Evolutionary conservation across 2,329 filamentous ascomycete species (phyloP).

Genomic region (Xylariaceae sp.): DNA sequence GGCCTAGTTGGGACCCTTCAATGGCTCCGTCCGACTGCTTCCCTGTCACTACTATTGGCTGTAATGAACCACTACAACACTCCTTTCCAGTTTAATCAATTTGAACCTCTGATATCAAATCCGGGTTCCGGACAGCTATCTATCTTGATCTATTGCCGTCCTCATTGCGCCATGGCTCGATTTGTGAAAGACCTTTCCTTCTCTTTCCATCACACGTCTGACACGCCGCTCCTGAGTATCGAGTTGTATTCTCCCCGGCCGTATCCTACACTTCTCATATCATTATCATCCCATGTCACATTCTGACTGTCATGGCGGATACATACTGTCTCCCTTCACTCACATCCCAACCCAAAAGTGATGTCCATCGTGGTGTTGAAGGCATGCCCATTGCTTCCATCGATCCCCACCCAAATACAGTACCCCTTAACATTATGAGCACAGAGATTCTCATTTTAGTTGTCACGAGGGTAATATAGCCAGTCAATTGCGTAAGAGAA

Average conservation of each 20-base stretch:
- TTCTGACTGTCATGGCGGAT: too few species aligned
- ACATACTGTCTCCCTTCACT: too few species aligned
- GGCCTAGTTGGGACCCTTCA: conserved; percentile 24
- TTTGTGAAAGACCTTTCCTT: neutral
- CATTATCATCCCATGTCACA: too few species aligned
- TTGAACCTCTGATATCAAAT: too few species aligned
- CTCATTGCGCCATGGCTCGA: neutral
- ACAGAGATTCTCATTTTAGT: conserved; percentile 42
- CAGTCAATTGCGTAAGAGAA: neutral
- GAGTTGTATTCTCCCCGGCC: too few species aligned
- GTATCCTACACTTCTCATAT: too few species aligned
- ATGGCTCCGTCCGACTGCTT: neutral
- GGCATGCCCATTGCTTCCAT: too few species aligned
- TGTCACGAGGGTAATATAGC: conserved; percentile 36
- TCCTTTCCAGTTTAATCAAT: conserved; percentile 4
- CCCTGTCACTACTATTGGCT: conserved; percentile 14
- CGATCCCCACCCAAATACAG: too few species aligned
- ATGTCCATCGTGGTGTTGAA: too few species aligned
- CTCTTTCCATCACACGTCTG: too few species aligned
- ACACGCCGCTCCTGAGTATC: too few species aligned
- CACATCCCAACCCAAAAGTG: conserved; percentile 16
- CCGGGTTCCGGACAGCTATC: too few species aligned
- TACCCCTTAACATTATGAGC: conserved; percentile 37
- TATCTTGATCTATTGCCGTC: conserved; percentile 10
- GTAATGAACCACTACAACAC: conserved; percentile 10